Evolutionary conservation across 2,329 filamentous ascomycete genomes (phyloP).

Genomic region (Neoarthrinium moseri): DNA sequence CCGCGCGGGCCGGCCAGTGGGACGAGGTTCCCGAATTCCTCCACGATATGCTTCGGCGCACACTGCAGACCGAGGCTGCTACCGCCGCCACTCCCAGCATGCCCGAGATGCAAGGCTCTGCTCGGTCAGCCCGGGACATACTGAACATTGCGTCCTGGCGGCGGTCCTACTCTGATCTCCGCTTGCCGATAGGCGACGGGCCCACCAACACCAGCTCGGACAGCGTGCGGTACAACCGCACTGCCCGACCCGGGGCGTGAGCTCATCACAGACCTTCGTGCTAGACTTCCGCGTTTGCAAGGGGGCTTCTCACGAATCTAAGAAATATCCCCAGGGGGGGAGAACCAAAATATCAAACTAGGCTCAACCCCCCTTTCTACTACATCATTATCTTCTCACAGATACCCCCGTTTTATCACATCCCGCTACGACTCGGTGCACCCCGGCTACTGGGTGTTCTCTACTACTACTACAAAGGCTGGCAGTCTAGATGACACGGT

Average conservation of each 20-base stretch:
- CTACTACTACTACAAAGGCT: too few species aligned
- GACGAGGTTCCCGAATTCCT: conserved; percentile 56
- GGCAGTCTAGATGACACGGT: too few species aligned
- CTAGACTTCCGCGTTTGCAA: too few species aligned
- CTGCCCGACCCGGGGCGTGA: conserved; percentile 31
- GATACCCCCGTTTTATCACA: neutral
- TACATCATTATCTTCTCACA: neutral
- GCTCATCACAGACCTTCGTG: too few species aligned
- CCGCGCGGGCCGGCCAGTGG: conserved; percentile 58
- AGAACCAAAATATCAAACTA: too few species aligned
- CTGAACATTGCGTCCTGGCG: conserved; percentile 16
- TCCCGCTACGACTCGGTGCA: neutral
- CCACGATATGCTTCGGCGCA: conserved; percentile 49
- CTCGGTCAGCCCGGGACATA: conserved; percentile 10
- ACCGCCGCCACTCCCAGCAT: conserved; percentile 12
- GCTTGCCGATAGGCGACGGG: conserved; percentile 37
- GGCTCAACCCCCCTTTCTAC: neutral
- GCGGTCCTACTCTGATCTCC: conserved; percentile 30
- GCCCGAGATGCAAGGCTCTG: conserved; percentile 10
- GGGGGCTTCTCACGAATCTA: too few species aligned
- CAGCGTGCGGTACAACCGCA: conserved; percentile 24
- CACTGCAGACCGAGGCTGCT: conserved; percentile 37
- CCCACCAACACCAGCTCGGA: conserved; percentile 16
- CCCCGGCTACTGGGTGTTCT: too few species aligned
- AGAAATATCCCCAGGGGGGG: too few species aligned